Base-by-base conservation (phyloP, 2,329 filamentous ascomycete genomes). In the Microcera coccophila region DNA sequence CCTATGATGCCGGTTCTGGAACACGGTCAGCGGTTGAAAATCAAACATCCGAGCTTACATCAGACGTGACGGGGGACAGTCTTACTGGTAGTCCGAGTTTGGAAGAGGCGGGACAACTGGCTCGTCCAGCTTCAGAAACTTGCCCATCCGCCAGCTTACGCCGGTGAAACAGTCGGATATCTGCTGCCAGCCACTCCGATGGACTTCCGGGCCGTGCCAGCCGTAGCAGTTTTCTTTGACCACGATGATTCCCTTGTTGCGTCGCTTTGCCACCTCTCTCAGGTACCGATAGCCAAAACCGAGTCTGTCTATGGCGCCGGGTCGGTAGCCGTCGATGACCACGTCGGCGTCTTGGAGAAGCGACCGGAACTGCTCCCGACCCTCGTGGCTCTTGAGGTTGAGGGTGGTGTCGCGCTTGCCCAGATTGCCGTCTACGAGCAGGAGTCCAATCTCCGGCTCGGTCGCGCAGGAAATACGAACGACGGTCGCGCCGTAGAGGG, bases 181-280 rank as follows among this genome's bases (percentile, higher is more conserved):
- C 45, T 66, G 63, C 47, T 67, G 62, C 62, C 62, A 65, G 1
- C 62, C 62, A 34, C 58, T 59, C 7, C 61, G 59, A 18, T 59
- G 46, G 20, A 39, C 48, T 52, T 52, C 57, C 3, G 58, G 58
- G 0, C 63, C 63, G 5, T 58, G 55, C 50, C 57, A 64, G 2
- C 62, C 63, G 29, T 64, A 59, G 52, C 62, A 65, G 45, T 64
- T 61, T 48, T 64, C 63, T 11, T 58, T 55, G 19, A 59, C 55
- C 41, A 63, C 61, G 7, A 64, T 53, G 22, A 65, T 50, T 4
- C 57, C 56, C 5, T 17, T 17, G 5, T 39, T 45, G 11, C 39
- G 24, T n/a, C n/a, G n/a, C n/a, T n/a, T n/a, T n/a, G n/a, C n/a
- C 22, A 12, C 7, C 4, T 34, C 37, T 15, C 43, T 41, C 22